Evolutionary conservation across 1,284 basidiomycete species (phyloP).

Genomic region (Hortiboletus rubellus): DNA sequence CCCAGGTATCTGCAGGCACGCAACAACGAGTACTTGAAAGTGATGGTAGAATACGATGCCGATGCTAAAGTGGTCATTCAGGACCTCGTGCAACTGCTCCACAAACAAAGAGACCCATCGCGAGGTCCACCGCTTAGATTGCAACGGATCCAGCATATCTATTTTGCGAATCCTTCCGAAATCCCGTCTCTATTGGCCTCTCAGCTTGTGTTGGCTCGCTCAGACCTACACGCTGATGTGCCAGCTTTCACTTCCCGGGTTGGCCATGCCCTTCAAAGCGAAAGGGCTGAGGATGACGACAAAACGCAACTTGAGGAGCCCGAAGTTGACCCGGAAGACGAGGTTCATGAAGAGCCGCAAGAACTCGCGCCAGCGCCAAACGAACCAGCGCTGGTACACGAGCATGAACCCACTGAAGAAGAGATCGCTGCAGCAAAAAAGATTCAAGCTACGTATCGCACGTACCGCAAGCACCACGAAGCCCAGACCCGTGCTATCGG

Average conservation of each 20-base stretch:
- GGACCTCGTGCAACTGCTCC: conserved; percentile 28
- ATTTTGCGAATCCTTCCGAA: conserved; percentile 19
- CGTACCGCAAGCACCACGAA: conserved; percentile 27
- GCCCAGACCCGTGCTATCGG: conserved; percentile 28
- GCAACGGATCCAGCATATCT: conserved; percentile 18
- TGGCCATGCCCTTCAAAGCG: too few relatives aligned
- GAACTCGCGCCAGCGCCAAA: neutral
- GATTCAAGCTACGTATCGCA: conserved; percentile 22
- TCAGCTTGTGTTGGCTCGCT: neutral
- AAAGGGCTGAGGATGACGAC: too few relatives aligned
- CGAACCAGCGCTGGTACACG: conserved; percentile 13
- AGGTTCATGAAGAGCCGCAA: conserved; percentile 22
- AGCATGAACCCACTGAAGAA: conserved; percentile 21
- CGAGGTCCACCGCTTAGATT: neutral
- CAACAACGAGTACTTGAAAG: conserved; percentile 10
- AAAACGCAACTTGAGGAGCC: neutral
- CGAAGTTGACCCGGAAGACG: conserved; percentile 17
- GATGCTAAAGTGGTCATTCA: conserved; percentile 14
- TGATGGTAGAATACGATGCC: conserved; percentile 19
- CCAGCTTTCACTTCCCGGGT: too few relatives aligned
- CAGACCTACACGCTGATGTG: too few relatives aligned
- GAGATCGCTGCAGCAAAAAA: conserved; percentile 20
- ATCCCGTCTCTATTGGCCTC: conserved; percentile 22
- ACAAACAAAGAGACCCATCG: conserved; percentile 8
- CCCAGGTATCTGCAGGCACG: too few relatives aligned